Percentiles rank a stretch among this genome's conserved stretches.
These are phyloP conservation scores for Chenopodium formosanum DNA, from an alignment of 148 eudicot genomes.

Conservation along the genomic window DNA sequence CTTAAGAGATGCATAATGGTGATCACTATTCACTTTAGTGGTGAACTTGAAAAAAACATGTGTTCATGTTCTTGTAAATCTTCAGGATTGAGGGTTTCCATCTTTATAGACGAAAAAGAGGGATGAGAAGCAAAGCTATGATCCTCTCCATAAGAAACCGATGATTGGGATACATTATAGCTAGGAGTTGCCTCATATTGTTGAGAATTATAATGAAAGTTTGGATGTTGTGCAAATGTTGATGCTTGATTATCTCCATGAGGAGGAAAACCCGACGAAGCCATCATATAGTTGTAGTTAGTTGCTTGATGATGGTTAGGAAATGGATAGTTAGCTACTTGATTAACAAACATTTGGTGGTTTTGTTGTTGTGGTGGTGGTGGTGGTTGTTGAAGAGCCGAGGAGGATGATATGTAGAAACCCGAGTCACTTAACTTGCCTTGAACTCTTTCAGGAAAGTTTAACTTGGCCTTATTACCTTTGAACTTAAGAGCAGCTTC, in stretches of 20 bases:
- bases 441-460: conserved; percentile 63
- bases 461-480: conserved; percentile 62
- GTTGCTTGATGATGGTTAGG: not conserved
- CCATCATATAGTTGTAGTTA: conserved; percentile 20
- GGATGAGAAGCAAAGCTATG: conserved; percentile 4
- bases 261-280: not conserved
- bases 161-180: conserved; percentile 5
- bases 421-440: conserved; percentile 14
- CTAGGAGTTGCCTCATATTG: conserved; percentile 4
- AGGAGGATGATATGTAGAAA: conserved; percentile 13
- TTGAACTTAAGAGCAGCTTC: conserved; percentile 65
- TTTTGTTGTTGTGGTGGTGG: not conserved
- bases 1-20: not conserved
- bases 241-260: not conserved
- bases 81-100: conserved; percentile 21
- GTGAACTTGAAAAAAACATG: not conserved
- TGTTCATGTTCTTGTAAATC: conserved; percentile 22
- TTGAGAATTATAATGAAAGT: conserved; percentile 8
- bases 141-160: conserved; percentile 16
- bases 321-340: not conserved
- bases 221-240: conserved; percentile 13
- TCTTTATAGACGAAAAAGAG: conserved; percentile 16
- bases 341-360: not conserved
- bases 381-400: conserved; percentile 1
- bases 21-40: not conserved